Evolutionary conservation across 23 red algal species (phyloP).

Genomic region (Gracilaria gracilis): DNA sequence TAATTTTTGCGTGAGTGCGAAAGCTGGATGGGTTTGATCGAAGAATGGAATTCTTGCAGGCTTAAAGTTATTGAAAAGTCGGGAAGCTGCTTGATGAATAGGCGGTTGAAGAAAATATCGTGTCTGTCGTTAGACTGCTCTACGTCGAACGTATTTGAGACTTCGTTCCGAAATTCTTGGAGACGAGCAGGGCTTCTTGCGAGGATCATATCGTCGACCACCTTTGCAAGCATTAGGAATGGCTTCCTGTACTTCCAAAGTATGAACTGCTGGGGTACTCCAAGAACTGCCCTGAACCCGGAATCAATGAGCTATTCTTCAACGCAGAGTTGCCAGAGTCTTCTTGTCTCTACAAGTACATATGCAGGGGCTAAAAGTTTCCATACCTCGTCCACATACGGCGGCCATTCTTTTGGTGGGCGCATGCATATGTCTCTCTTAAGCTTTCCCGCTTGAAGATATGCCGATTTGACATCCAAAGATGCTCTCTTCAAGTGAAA

Average conservation of each 20-base stretch:
- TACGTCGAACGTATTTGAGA: background rate
- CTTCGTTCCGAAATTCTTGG: background rate
- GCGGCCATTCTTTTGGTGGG: background rate
- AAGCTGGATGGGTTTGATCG: constrained; percentile 6
- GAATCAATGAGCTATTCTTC: constrained; percentile 20
- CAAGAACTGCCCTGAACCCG: background rate
- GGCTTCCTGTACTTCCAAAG: background rate
- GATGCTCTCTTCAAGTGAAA: background rate
- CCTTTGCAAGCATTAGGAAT: background rate
- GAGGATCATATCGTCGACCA: background rate
- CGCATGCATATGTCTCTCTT: constrained; percentile 8
- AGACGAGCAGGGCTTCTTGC: background rate
- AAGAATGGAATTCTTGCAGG: constrained; percentile 25
- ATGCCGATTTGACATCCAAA: background rate
- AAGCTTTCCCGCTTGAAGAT: background rate
- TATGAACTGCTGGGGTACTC: constrained; percentile 33
- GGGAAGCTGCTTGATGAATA: background rate
- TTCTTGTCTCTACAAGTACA: constrained; percentile 10
- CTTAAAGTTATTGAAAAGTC: background rate
- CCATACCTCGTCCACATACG: background rate
- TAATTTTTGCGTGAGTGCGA: background rate
- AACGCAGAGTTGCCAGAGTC: constrained; percentile 29
- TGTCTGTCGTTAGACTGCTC: background rate
- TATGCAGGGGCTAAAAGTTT: background rate
- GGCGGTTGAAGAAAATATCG: constrained; percentile 7